Evolutionary conservation across 805 yeast genomes (phyloP), one percentile per base, ranked within the genome.

Genomic region (Suhomyces kilbournensis): DNA sequence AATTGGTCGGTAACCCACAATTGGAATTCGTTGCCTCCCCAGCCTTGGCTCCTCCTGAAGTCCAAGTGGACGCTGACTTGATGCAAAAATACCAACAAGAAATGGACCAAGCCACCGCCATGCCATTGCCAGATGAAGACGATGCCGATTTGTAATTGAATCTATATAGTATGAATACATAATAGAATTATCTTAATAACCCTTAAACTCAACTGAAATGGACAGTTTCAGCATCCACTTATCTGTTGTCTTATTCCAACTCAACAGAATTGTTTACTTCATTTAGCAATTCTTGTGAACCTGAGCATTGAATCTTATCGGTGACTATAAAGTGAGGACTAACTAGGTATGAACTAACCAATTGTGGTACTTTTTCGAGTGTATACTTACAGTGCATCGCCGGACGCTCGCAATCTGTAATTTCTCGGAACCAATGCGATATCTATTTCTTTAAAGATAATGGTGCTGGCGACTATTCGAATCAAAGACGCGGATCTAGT

Each of bases 101-200:
- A 82, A 93, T 94, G 96, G 97, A 90, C 75, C 96, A 89, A 80
- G 99, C 99, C 69, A 90, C 98, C 65, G 97, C 97, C 63, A 83
- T 94, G 84, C 99, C 99, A 76, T 87, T 94, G 76, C 99, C 99
- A 64, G 99, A 94, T 80, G 99, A 94, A 82, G 99, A 94, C 75
- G 99, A 94, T 71, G 97, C 97, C 71, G 99, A 94, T 79, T 88
- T 94, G 80, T 94, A 90, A 81, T 60, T 55, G 38, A 14, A 42
- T 38, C 42, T 38, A 28, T 43, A 38, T 38, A 38, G 42, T 38
- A 38, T 38, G 42, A 38, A 38, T 38, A 38, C n/a, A 38, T 38
- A 17, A 38, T 38, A 38, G 42, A 38, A 38, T 17, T 38, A 38
- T n/a, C 4, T 4, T 4, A 22, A 22, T 22, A 4, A 1, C 25